Evolutionary conservation across 345 rosid species (phyloP).

Genomic region (Cochlearia excelsa): DNA sequence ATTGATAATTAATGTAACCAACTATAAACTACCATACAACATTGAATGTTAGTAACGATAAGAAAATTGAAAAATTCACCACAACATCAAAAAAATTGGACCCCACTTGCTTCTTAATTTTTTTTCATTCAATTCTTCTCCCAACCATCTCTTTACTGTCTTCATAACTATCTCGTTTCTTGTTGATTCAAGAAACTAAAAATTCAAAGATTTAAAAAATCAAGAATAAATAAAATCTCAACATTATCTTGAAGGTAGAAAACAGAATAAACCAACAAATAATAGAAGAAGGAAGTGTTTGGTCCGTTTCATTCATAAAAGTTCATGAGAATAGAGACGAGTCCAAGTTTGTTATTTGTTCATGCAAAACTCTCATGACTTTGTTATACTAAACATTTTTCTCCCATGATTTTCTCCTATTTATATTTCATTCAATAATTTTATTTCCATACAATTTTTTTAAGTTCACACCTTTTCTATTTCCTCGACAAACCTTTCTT

Average conservation of each 20-base stretch:
- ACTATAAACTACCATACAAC: no score
- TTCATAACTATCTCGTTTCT: constrained; percentile 40
- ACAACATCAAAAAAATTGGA: no score
- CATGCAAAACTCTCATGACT: constrained; percentile 32
- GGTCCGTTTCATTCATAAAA: constrained; percentile 31
- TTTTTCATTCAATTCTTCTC: constrained; percentile 9
- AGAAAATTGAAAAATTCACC: no score
- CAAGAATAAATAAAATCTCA: not conserved
- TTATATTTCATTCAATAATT: constrained; percentile 9
- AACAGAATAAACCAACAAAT: not conserved
- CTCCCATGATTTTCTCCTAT: constrained; percentile 38
- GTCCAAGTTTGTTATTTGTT: constrained; percentile 39
- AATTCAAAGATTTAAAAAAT: not conserved
- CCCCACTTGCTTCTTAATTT: no score
- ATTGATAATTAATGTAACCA: no score
- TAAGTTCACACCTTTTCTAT: constrained; percentile 35
- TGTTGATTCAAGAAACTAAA: constrained; percentile 22
- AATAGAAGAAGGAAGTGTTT: constrained; percentile 16
- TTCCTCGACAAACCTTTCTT: constrained; percentile 25
- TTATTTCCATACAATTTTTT: constrained; percentile 11
- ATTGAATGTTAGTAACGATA: no score
- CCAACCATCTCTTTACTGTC: constrained; percentile 42
- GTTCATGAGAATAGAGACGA: constrained; percentile 38
- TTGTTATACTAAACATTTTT: constrained; percentile 26
- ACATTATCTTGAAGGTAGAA: constrained; percentile 18